Conservation (phyloP, 106 monocot species). For the Agapanthus africanus region DNA sequence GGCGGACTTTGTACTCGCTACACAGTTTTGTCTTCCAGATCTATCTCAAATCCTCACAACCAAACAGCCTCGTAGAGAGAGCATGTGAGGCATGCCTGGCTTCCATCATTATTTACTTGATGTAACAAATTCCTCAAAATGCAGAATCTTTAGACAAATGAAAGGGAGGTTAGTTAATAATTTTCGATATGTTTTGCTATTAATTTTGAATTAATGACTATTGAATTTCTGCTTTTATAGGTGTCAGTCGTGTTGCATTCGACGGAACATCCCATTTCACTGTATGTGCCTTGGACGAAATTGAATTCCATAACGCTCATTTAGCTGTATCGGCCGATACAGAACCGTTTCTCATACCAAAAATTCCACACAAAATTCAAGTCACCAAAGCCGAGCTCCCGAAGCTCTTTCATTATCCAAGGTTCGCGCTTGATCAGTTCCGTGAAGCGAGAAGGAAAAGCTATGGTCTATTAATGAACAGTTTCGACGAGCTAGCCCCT, state of each 20-base stretch:
- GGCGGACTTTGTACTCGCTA: too few species aligned
- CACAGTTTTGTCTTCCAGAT: too few species aligned
- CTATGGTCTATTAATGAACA: conserved; percentile 34
- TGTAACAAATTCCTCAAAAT: too few species aligned
- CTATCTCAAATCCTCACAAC: too few species aligned
- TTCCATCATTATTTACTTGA: too few species aligned
- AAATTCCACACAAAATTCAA: conserved; percentile 29
- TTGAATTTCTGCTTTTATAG: too few species aligned
- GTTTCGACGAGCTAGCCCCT: conserved; percentile 40
- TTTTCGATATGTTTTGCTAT: too few species aligned
- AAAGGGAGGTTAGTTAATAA: too few species aligned
- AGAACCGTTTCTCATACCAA: conserved; percentile 16
- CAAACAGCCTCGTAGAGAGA: too few species aligned
- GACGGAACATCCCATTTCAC: conserved; percentile 17
- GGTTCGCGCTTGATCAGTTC: background rate
- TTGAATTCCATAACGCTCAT: background rate
- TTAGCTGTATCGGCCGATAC: background rate
- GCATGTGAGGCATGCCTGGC: too few species aligned
- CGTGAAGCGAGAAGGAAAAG: conserved; percentile 6
- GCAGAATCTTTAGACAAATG: too few species aligned
- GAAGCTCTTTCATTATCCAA: background rate
- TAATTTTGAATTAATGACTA: too few species aligned
- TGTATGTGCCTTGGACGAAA: background rate
- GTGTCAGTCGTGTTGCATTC: conserved; percentile 12
- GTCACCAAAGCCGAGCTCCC: conserved; percentile 17